Conservation (phyloP, 2,329 filamentous ascomycete genomes). For the Allantophomopsis lycopodina region DNA sequence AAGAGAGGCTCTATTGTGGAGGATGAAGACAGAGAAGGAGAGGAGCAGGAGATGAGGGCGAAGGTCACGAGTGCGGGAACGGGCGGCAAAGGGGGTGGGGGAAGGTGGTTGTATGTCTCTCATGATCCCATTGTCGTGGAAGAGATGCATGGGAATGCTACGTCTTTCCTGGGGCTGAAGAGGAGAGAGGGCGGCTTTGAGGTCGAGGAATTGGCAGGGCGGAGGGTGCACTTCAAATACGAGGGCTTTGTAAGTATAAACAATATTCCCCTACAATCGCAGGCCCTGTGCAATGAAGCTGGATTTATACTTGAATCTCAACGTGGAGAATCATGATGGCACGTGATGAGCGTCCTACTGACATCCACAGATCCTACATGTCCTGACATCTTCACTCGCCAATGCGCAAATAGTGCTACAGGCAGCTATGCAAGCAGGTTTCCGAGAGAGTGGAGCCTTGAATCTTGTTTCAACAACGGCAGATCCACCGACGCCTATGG, state of each 20-base stretch:
- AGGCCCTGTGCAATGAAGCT: neutral
- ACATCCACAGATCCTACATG: constrained; percentile 62
- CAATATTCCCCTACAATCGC: constrained; percentile 1
- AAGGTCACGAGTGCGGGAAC: constrained; percentile 37
- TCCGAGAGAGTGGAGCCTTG: constrained; percentile 79
- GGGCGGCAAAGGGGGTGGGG: constrained; percentile 76
- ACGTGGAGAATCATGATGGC: neutral
- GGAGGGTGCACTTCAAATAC: neutral
- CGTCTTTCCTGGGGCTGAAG: constrained; percentile 25
- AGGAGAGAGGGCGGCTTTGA: constrained; percentile 4
- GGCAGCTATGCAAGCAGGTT: constrained; percentile 69
- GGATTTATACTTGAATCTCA: constrained; percentile 7
- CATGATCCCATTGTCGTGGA: constrained; percentile 50
- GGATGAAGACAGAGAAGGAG: constrained; percentile 1
- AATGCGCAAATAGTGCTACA: constrained; percentile 66
- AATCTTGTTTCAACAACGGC: constrained; percentile 32
- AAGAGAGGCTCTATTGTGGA: constrained; percentile 20
- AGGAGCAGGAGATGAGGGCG: constrained; percentile 6
- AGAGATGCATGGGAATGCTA: constrained; percentile 12
- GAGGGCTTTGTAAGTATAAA: constrained; percentile 1
- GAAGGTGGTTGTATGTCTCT: constrained; percentile 77
- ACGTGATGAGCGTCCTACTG: constrained; percentile 1
- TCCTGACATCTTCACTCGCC: constrained; percentile 61
- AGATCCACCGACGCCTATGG: constrained; percentile 46
- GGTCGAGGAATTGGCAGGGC: too few relatives aligned